phyloP scores from a whole-genome alignment of 106 monocot genomes.

The Posidonia australis region DNA sequence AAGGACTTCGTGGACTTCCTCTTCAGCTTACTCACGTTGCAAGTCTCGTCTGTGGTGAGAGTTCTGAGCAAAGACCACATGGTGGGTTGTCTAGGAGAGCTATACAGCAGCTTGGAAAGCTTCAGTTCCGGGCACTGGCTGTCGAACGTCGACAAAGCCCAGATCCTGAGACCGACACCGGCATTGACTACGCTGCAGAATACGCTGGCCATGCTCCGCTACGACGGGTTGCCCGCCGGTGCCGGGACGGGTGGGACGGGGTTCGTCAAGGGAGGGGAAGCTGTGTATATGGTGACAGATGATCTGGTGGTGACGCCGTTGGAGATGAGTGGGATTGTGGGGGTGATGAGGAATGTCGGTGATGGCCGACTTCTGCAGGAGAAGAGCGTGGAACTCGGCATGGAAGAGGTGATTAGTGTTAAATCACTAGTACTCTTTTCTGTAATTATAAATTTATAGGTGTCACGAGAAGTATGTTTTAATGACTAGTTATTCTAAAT shows the following conservation, averaged over 20 bases:
- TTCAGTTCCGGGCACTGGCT: background rate
- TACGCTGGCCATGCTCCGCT: constrained; percentile 4
- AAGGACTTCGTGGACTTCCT: background rate
- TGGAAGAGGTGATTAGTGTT: background rate
- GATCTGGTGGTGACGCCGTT: constrained; percentile 2
- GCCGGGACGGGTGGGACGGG: background rate
- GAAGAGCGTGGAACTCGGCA: background rate
- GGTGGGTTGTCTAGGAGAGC: constrained; percentile 2
- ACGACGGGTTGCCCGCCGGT: constrained; percentile 2
- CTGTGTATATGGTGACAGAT: constrained; percentile 4
- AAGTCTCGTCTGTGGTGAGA: background rate
- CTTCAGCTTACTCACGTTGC: background rate
- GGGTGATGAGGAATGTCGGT: background rate
- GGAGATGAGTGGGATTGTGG: background rate
- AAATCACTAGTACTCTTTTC: background rate
- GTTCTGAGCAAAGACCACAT: background rate
- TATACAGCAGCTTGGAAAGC: constrained; percentile 7
- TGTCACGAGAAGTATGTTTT: too few species aligned
- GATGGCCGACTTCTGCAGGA: background rate
- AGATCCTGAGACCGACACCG: constrained; percentile 1
- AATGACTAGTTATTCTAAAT: too few species aligned
- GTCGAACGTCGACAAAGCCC: background rate
- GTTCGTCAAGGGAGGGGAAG: constrained; percentile 2
- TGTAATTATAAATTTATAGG: background rate
- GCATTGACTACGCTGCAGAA: background rate